These are phyloP conservation scores for Lanmaoa pseudosensibilis DNA, from an alignment of 768 basidiomycete genomes.

Conservation along the genomic window DNA sequence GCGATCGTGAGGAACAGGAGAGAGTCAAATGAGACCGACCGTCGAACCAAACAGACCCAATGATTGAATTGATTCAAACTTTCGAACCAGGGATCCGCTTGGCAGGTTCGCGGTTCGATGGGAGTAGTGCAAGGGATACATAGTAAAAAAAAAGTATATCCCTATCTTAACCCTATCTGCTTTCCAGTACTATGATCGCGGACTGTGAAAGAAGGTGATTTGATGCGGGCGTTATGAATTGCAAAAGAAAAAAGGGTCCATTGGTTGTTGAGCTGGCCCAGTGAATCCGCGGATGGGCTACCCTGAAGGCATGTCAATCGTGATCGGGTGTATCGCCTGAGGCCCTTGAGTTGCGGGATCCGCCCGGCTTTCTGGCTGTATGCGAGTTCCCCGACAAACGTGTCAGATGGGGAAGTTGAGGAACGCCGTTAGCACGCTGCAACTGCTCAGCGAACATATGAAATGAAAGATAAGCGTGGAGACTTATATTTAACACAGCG, in stretches of 20 bases:
- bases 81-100: not conserved
- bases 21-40: not conserved
- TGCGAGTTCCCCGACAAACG: constrained; percentile 5
- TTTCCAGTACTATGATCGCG: not conserved
- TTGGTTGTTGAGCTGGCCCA: constrained; percentile 1
- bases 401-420: not conserved
- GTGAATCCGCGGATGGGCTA: not conserved
- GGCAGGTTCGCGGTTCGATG: not conserved
- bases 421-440: not conserved
- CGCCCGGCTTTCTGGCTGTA: constrained; percentile 1
- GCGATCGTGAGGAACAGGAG: not conserved
- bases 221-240: not conserved
- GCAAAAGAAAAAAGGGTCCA: not conserved
- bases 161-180: not conserved
- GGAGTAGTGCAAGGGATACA: too few relatives aligned
- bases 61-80: not conserved
- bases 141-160: too few relatives aligned
- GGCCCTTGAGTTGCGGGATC: not conserved
- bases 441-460: not conserved
- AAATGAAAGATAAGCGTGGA: constrained; percentile 3
- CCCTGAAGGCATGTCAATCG: constrained; percentile 5
- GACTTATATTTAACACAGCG: not conserved
- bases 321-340: not conserved
- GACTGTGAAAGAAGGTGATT: constrained; percentile 3
- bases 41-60: not conserved